Evolutionary conservation across 2,329 filamentous ascomycete species (phyloP).

Genomic region (Phaeophleospora eucalypticola): DNA sequence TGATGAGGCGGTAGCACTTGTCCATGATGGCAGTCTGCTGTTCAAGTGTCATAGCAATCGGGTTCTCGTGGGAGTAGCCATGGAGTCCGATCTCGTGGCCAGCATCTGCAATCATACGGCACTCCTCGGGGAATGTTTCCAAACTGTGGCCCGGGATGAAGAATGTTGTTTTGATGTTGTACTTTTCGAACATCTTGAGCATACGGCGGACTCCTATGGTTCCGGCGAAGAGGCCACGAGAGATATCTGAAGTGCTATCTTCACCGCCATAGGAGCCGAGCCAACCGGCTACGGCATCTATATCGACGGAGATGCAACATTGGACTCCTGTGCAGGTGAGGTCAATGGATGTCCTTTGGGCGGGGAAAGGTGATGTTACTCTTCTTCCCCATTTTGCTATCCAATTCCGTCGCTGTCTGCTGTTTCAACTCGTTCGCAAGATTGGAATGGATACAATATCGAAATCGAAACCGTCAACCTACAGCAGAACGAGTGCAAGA

Average conservation of each 20-base stretch:
- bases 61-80: conserved; percentile 72
- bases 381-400: conserved; percentile 8
- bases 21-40: conserved; percentile 72
- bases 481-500: too few relatives aligned
- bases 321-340: conserved; percentile 23
- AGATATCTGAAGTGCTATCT: conserved; percentile 68
- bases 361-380: not conserved
- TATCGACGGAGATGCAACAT: conserved; percentile 53
- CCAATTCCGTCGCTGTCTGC: not conserved
- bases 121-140: conserved; percentile 65
- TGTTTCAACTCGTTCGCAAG: too few relatives aligned
- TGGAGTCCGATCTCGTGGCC: conserved; percentile 67
- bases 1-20: conserved; percentile 68
- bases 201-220: conserved; percentile 62
- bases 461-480: too few relatives aligned
- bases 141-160: conserved; percentile 62
- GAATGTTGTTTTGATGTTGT: conserved; percentile 66
- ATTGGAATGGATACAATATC: too few relatives aligned
- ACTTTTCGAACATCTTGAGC: conserved; percentile 67
- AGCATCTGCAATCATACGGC: conserved; percentile 56
- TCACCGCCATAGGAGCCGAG: conserved; percentile 70
- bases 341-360: conserved; percentile 3
- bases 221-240: conserved; percentile 62
- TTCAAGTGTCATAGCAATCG: conserved; percentile 65
- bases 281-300: conserved; percentile 74